Conservation (phyloP, 306 rosid species). For the Bauhinia variegata region DNA sequence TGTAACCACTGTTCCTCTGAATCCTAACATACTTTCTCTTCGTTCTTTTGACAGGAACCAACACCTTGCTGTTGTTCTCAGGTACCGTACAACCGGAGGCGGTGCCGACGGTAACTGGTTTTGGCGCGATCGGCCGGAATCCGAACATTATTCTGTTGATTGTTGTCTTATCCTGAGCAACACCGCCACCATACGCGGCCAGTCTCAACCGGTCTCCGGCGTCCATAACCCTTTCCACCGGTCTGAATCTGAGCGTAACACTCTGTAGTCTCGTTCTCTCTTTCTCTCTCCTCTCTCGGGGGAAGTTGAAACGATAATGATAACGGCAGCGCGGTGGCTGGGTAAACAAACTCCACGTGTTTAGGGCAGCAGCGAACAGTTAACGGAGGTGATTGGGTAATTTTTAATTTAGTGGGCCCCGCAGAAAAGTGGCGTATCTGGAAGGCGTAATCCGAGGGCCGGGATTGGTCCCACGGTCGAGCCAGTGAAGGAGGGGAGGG, state of each 20-base stretch:
- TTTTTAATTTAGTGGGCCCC: slow-evolving; percentile 31
- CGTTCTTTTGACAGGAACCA: slow-evolving; percentile 38
- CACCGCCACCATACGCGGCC: slow-evolving; percentile 28
- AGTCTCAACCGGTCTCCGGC: slow-evolving; percentile 49
- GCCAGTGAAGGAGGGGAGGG: slow-evolving; percentile 39
- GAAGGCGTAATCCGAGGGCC: slow-evolving; percentile 26
- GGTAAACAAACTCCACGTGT: slow-evolving; percentile 67
- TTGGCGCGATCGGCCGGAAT: slow-evolving; percentile 82
- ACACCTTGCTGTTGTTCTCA: slow-evolving; percentile 16
- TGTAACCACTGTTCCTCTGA: slow-evolving; percentile 40
- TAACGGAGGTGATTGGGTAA: slow-evolving; percentile 40
- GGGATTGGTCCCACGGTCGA: slow-evolving; percentile 44
- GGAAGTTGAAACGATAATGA: slow-evolving; percentile 62
- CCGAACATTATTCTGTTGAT: slow-evolving; percentile 55
- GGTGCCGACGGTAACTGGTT: slow-evolving; percentile 43
- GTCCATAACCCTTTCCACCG: slow-evolving; percentile 42
- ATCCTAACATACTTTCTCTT: slow-evolving; percentile 75
- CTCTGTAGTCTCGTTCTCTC: too few relatives aligned
- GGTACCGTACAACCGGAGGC: background rate
- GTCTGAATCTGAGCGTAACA: background rate
- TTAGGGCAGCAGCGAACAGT: slow-evolving; percentile 52
- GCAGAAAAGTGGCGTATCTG: slow-evolving; percentile 46
- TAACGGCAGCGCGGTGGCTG: slow-evolving; percentile 65
- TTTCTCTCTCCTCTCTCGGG: slow-evolving; percentile 31
- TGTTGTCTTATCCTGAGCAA: slow-evolving; percentile 30